Percentiles rank a stretch among this genome's conserved stretches.
Conservation (phyloP, 768 basidiomycete genomes). For the Chalciporus sphaerocephalus region DNA sequence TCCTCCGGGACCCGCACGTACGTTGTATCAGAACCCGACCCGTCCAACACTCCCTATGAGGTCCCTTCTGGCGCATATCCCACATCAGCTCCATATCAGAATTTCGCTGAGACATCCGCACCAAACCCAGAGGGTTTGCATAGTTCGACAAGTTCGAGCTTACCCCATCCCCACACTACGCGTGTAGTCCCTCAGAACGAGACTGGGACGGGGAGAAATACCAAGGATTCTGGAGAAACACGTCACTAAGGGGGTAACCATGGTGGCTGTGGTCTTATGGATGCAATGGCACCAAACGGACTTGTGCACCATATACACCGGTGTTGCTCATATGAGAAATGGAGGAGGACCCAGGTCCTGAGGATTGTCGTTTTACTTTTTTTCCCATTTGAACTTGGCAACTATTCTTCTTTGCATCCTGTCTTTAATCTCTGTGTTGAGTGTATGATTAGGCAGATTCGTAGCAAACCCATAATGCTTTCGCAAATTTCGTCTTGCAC, state of each 20-base stretch:
- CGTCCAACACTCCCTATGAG: constrained; percentile 53
- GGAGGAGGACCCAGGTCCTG: constrained; percentile 28
- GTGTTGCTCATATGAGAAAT: no score
- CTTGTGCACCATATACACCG: no score
- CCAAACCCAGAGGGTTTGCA: constrained; percentile 36
- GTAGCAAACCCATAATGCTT: background rate
- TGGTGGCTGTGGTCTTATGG: constrained; percentile 43
- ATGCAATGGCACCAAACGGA: constrained; percentile 35
- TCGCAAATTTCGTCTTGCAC: constrained; percentile 11
- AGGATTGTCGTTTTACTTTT: constrained; percentile 1
- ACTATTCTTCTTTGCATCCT: background rate
- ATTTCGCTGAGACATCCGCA: constrained; percentile 39
- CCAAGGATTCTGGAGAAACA: constrained; percentile 44
- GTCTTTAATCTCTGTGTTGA: constrained; percentile 9
- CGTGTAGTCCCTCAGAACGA: constrained; percentile 38
- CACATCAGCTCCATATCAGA: constrained; percentile 44
- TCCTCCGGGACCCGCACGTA: constrained; percentile 54
- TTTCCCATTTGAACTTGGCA: background rate
- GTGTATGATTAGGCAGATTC: constrained; percentile 25
- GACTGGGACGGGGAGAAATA: constrained; percentile 41
- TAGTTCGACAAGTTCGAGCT: constrained; percentile 41
- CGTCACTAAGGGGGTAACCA: constrained; percentile 38
- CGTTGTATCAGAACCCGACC: constrained; percentile 71
- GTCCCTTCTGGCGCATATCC: constrained; percentile 73
- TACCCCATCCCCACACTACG: constrained; percentile 44